These are phyloP conservation scores for Strobilomyces confusus DNA, from an alignment of 768 basidiomycete species.

Conservation along the genomic window DNA sequence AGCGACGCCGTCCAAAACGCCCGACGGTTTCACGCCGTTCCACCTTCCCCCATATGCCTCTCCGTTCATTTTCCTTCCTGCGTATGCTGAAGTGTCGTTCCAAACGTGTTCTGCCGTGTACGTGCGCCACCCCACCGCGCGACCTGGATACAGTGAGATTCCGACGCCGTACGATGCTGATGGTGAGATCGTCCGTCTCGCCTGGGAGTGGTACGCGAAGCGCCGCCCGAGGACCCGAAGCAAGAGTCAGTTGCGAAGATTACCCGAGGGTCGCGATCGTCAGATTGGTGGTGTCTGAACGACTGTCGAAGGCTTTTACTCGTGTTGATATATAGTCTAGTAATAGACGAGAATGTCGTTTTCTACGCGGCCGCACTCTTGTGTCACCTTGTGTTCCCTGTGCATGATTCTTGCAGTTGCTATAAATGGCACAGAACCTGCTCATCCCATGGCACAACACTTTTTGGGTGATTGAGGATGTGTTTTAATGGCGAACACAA, in stretches of 20 bases:
- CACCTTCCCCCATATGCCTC: constrained; percentile 82
- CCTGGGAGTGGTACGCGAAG: constrained; percentile 94
- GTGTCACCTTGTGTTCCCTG: too few species aligned
- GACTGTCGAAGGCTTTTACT: not conserved
- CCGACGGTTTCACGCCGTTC: constrained; percentile 60
- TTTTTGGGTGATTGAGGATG: too few species aligned
- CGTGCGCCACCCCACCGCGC: constrained; percentile 92
- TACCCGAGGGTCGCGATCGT: constrained; percentile 61
- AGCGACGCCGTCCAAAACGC: not conserved
- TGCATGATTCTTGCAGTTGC: too few species aligned
- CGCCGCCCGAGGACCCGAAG: constrained; percentile 65
- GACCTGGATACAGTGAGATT: constrained; percentile 94
- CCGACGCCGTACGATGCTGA: constrained; percentile 96
- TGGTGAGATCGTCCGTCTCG: constrained; percentile 84
- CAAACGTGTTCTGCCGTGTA: constrained; percentile 88
- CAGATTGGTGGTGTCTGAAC: constrained; percentile 22
- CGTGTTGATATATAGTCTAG: not conserved
- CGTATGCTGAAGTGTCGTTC: constrained; percentile 85
- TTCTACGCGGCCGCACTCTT: too few species aligned
- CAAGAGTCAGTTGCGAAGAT: constrained; percentile 53
- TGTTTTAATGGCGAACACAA: too few species aligned
- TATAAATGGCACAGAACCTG: too few species aligned
- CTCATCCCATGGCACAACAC: too few species aligned
- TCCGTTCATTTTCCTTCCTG: constrained; percentile 91
- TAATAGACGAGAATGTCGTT: not conserved